phyloP scores from a whole-genome alignment of 2,329 filamentous ascomycete genomes.

The Colletotrichum falcatum region DNA sequence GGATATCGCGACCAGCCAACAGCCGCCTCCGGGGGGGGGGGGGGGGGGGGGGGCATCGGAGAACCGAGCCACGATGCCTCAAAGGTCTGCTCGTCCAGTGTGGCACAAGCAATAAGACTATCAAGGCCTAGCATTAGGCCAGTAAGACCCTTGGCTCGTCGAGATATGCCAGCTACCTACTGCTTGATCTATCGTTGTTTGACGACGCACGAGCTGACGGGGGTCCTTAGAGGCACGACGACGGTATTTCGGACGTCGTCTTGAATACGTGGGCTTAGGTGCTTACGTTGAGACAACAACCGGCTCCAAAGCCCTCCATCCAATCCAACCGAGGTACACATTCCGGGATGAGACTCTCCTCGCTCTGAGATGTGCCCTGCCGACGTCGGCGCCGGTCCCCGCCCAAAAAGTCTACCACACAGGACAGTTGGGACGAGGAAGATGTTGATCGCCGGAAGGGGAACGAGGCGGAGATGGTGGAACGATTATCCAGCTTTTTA shows the following conservation, averaged over 20 bases:
- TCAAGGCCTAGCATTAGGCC: neutral
- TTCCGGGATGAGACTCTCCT: neutral
- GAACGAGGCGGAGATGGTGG: neutral
- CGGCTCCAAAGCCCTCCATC: neutral
- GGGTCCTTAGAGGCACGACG: neutral
- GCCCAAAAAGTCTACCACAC: neutral
- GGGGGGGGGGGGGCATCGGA: neutral
- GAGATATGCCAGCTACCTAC: neutral
- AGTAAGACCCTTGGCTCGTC: no score
- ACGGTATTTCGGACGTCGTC: neutral
- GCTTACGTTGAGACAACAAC: neutral
- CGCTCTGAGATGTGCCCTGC: neutral
- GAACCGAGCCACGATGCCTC: neutral
- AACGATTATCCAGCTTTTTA: neutral
- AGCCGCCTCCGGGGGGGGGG: neutral
- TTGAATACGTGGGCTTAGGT: neutral
- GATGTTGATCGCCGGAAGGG: neutral
- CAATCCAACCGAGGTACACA: neutral
- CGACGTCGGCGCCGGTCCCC: neutral
- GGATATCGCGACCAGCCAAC: neutral
- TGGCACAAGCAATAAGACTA: no score
- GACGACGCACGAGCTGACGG: neutral
- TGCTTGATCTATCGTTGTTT: no score
- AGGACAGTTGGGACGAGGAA: no score
- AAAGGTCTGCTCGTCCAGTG: neutral